Evolutionary conservation across 768 basidiomycete genomes (phyloP).

Genomic region (Suillus decipiens): DNA sequence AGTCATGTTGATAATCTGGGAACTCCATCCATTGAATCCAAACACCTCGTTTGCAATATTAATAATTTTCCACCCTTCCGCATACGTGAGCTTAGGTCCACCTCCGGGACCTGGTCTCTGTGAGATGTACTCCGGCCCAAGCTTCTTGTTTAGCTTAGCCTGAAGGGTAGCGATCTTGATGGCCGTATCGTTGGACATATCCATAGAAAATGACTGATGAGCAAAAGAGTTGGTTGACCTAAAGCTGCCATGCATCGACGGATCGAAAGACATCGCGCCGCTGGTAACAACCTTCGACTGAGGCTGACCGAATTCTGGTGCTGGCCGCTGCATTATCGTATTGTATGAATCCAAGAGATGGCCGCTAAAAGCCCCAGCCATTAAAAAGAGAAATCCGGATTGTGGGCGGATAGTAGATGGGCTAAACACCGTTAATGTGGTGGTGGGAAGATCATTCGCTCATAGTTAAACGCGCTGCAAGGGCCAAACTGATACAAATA

Average conservation of each 20-base stretch:
- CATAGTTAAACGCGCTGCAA: not conserved
- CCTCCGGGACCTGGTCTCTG: slow-evolving; percentile 86
- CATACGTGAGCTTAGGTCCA: slow-evolving; percentile 87
- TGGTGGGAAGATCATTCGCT: not conserved
- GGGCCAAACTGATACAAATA: slow-evolving; percentile 15
- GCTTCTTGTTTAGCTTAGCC: slow-evolving; percentile 78
- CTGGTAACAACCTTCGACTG: slow-evolving; percentile 40
- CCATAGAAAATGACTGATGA: slow-evolving; percentile 23
- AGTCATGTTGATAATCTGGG: slow-evolving; percentile 69
- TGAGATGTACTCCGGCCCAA: slow-evolving; percentile 94
- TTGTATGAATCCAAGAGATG: slow-evolving; percentile 55
- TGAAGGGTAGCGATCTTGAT: slow-evolving; percentile 73
- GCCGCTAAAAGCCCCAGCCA: slow-evolving; percentile 63
- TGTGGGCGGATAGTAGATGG: not conserved
- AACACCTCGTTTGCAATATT: slow-evolving; percentile 98
- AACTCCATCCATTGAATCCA: slow-evolving; percentile 96
- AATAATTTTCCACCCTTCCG: slow-evolving; percentile 98
- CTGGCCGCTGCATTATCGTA: slow-evolving; percentile 12
- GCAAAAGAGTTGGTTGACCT: slow-evolving; percentile 16
- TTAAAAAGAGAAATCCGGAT: slow-evolving; percentile 21
- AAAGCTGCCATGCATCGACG: slow-evolving; percentile 56
- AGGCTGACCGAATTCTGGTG: slow-evolving; percentile 14
- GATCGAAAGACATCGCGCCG: slow-evolving; percentile 63
- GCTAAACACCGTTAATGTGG: not conserved
- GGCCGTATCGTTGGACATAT: slow-evolving; percentile 63